phyloP scores from a whole-genome alignment of 805 yeast species.

The Spathaspora girioi region DNA sequence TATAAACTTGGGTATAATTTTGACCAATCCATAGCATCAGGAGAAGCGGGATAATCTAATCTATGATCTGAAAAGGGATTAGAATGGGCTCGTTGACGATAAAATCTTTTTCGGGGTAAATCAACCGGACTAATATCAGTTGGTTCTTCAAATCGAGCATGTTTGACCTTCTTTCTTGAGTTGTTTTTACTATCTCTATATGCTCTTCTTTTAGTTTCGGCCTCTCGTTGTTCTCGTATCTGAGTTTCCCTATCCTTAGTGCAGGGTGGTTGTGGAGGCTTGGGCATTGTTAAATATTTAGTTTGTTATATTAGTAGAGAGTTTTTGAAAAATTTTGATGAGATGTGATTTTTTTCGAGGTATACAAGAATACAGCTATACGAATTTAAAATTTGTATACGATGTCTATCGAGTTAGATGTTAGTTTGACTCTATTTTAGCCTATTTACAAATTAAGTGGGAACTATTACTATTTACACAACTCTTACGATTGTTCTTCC shows the following conservation, averaged over 20 bases:
- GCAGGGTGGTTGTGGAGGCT: conserved; percentile 3
- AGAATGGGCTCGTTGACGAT: conserved; percentile 96
- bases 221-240: conserved; percentile 18
- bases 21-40: conserved; percentile 85
- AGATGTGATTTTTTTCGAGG: background rate
- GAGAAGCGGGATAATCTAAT: conserved; percentile 80
- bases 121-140: conserved; percentile 34
- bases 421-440: background rate
- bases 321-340: background rate
- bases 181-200: conserved; percentile 48
- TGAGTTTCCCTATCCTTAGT: conserved; percentile 16
- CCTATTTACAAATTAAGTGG: conserved; percentile 6
- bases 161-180: conserved; percentile 41
- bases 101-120: conserved; percentile 80
- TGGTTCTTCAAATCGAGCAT: conserved; percentile 38
- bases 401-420: too few relatives aligned
- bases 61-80: conserved; percentile 96
- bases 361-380: too few relatives aligned
- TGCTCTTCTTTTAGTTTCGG: conserved; percentile 42
- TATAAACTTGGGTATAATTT: conserved; percentile 63
- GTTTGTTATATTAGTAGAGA: background rate
- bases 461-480: background rate
- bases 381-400: too few relatives aligned
- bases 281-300: conserved; percentile 3
- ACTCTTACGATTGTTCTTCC: conserved; percentile 8